phyloP scores from a whole-genome alignment of 2,329 filamentous ascomycete species.

The Elsinoe necatrix region DNA sequence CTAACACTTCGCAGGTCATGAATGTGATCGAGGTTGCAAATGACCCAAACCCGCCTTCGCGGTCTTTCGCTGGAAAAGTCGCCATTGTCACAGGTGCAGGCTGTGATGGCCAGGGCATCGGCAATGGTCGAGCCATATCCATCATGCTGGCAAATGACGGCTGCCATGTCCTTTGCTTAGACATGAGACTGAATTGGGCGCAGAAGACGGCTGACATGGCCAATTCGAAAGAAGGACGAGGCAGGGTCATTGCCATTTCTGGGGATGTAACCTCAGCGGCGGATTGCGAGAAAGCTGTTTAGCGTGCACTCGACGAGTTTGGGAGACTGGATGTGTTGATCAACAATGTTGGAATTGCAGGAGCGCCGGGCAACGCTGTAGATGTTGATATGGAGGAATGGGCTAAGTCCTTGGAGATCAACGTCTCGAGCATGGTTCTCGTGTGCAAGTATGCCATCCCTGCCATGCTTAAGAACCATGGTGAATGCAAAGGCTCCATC shows the following conservation, averaged over 20 bases:
- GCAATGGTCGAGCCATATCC: slow-evolving; percentile 51
- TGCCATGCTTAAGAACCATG: slow-evolving; percentile 48
- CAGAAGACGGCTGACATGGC: slow-evolving; percentile 46
- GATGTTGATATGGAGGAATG: slow-evolving; percentile 53
- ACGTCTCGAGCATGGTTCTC: slow-evolving; percentile 57
- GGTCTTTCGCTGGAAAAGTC: slow-evolving; percentile 36
- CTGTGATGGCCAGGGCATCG: slow-evolving; percentile 49
- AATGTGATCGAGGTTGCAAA: neutral
- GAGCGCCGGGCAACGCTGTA: slow-evolving; percentile 50
- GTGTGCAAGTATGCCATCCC: slow-evolving; percentile 56
- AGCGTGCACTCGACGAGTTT: slow-evolving; percentile 40
- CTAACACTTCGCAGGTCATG: neutral
- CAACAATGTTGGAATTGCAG: slow-evolving; percentile 56
- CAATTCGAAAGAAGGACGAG: slow-evolving; percentile 29
- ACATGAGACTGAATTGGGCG: slow-evolving; percentile 44
- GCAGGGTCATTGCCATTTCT: slow-evolving; percentile 36
- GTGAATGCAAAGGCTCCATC: slow-evolving; percentile 43
- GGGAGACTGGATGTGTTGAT: slow-evolving; percentile 55
- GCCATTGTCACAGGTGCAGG: slow-evolving; percentile 54
- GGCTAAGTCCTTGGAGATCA: slow-evolving; percentile 50
- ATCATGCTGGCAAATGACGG: slow-evolving; percentile 53
- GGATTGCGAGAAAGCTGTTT: slow-evolving; percentile 42
- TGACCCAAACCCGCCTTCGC: slow-evolving; percentile 25
- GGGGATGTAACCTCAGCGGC: slow-evolving; percentile 48
- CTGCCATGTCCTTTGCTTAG: slow-evolving; percentile 51